phyloP scores from a whole-genome alignment of 257 asterid species.

The Mentha longifolia region DNA sequence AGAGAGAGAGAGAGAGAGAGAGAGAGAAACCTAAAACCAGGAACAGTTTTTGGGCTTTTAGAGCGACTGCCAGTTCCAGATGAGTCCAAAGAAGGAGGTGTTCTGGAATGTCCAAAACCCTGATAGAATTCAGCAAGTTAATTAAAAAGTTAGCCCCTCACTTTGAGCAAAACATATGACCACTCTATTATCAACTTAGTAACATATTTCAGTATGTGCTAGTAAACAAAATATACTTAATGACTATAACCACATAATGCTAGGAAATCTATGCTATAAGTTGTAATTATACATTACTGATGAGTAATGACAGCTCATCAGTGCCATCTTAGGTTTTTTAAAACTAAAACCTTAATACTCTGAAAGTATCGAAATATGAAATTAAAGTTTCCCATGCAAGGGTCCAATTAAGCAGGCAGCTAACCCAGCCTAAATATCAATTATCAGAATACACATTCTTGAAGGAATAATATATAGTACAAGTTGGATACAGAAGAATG shows the following conservation, averaged over 20 bases:
- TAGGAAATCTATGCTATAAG: background rate
- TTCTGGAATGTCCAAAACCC: slow-evolving; percentile 47
- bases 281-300: slow-evolving; percentile 11
- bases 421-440: background rate
- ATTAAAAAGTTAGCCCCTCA: slow-evolving; percentile 16
- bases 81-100: slow-evolving; percentile 40
- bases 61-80: slow-evolving; percentile 36
- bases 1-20: too few species aligned
- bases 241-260: background rate
- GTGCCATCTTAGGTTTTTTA: background rate
- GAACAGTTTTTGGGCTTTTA: slow-evolving; percentile 36
- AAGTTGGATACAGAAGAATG: slow-evolving; percentile 1
- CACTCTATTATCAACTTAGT: background rate
- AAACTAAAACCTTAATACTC: background rate
- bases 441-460: slow-evolving; percentile 8
- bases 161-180: background rate
- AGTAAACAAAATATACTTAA: background rate
- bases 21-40: slow-evolving; percentile 52
- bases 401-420: slow-evolving; percentile 22
- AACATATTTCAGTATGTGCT: slow-evolving; percentile 1
- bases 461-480: slow-evolving; percentile 7
- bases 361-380: background rate
- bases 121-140: slow-evolving; percentile 35
- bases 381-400: slow-evolving; percentile 3
- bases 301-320: too few species aligned